These are phyloP conservation scores for Neurospora africana DNA, from an alignment of 495 filamentous ascomycete genomes.

Conservation along the genomic window DNA sequence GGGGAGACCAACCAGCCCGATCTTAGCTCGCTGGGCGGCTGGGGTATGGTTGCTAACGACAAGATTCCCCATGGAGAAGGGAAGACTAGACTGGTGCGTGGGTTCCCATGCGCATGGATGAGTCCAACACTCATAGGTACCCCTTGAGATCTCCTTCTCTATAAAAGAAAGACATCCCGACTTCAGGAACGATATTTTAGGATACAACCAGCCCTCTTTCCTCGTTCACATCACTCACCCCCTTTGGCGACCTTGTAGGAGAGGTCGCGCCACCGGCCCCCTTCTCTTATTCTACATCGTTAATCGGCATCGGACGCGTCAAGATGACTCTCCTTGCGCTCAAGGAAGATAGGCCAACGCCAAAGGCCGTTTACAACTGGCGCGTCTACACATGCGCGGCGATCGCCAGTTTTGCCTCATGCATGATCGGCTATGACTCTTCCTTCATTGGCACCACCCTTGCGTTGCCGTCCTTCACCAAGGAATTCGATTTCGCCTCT, in stretches of 20 bases:
- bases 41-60: neutral
- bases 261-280: neutral
- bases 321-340: conserved; percentile 49
- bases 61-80: conserved; percentile 11
- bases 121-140: neutral
- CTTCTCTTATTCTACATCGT: neutral
- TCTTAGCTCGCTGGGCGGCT: conserved; percentile 2
- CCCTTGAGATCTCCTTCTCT: neutral
- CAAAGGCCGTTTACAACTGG: conserved; percentile 65
- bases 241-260: neutral
- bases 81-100: neutral
- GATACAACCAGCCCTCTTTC: conserved; percentile 1
- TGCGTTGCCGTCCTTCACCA: conserved; percentile 47
- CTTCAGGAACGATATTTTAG: neutral
- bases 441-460: conserved; percentile 64
- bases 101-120: conserved; percentile 1
- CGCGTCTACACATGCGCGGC: conserved; percentile 51
- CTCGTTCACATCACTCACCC: neutral
- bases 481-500: conserved; percentile 44
- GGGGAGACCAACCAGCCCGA: neutral
- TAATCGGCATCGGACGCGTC: neutral
- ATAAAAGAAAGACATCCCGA: conserved; percentile 11
- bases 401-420: conserved; percentile 57
- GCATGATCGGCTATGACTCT: conserved; percentile 63
- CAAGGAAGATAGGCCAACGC: conserved; percentile 56